Percentiles rank a stretch among this genome's conserved stretches.
phyloP scores from a whole-genome alignment of 768 basidiomycete genomes.

The Lanmaoa rubissima region DNA sequence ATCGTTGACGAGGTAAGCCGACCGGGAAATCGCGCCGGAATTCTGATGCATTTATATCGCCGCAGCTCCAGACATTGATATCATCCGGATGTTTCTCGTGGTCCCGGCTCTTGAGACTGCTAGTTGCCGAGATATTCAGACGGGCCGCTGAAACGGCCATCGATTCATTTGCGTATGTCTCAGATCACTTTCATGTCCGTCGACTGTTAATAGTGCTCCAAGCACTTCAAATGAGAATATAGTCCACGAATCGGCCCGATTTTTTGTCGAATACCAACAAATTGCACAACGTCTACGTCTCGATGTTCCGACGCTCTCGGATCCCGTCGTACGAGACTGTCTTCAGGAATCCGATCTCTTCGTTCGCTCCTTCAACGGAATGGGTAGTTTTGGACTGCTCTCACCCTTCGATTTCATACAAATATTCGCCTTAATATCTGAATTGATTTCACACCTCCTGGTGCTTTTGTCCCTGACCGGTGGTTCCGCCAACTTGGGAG shows the following conservation, averaged over 20 bases:
- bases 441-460: constrained; percentile 69
- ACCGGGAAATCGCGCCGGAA: constrained; percentile 9
- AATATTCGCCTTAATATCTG: constrained; percentile 66
- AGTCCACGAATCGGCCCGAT: constrained; percentile 72
- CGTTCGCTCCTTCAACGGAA: constrained; percentile 74
- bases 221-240: constrained; percentile 69
- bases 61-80: constrained; percentile 66
- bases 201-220: neutral
- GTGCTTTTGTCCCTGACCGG: constrained; percentile 65
- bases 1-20: constrained; percentile 77
- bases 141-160: constrained; percentile 62
- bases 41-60: neutral
- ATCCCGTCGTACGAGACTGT: constrained; percentile 70
- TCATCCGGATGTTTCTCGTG: constrained; percentile 72
- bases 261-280: constrained; percentile 75
- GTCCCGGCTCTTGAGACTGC: constrained; percentile 55
- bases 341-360: constrained; percentile 87
- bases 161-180: constrained; percentile 71
- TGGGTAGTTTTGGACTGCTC: constrained; percentile 71
- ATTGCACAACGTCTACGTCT: constrained; percentile 73
- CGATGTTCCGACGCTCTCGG: constrained; percentile 76
- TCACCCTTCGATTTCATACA: constrained; percentile 80
- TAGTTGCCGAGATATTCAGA: constrained; percentile 62
- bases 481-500: constrained; percentile 49
- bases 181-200: constrained; percentile 15